phyloP scores from a whole-genome alignment of 148 eudicot genomes.

The Talinum fruticosum region DNA sequence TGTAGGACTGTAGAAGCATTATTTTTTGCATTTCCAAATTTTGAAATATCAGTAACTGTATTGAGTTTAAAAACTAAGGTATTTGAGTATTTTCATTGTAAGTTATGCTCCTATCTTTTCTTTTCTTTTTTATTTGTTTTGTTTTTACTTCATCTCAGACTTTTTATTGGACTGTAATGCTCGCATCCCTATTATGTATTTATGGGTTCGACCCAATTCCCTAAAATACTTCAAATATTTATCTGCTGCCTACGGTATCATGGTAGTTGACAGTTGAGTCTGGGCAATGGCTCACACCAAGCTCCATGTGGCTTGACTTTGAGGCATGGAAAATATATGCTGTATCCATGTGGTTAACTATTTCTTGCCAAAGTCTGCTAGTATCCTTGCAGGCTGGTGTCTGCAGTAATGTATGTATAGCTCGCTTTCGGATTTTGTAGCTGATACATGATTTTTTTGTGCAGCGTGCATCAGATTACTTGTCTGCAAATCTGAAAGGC shows the following conservation, averaged over 20 bases:
- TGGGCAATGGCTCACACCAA: neutral
- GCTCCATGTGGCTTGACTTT: neutral
- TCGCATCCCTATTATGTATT: neutral
- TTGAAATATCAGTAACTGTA: neutral
- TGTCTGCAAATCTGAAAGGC: slow-evolving; percentile 60
- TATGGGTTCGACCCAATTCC: neutral
- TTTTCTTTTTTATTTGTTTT: too few relatives aligned
- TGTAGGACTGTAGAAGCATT: neutral
- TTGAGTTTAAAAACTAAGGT: neutral
- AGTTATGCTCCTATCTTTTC: too few relatives aligned
- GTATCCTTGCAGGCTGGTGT: neutral
- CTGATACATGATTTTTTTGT: slow-evolving; percentile 16
- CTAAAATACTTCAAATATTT: neutral
- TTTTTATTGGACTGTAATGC: too few relatives aligned
- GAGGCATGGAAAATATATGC: neutral
- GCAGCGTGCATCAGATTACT: slow-evolving; percentile 89
- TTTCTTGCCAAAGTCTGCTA: neutral
- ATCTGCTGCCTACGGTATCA: neutral
- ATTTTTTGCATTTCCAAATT: too few relatives aligned
- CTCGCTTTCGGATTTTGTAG: neutral
- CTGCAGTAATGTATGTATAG: neutral
- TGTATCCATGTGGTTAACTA: neutral
- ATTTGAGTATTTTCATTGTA: too few relatives aligned
- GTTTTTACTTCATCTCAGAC: too few relatives aligned
- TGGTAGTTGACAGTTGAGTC: neutral